Evolutionary conservation across 2,329 filamentous ascomycete genomes (phyloP).

Genomic region (Ramularia endophylla): DNA sequence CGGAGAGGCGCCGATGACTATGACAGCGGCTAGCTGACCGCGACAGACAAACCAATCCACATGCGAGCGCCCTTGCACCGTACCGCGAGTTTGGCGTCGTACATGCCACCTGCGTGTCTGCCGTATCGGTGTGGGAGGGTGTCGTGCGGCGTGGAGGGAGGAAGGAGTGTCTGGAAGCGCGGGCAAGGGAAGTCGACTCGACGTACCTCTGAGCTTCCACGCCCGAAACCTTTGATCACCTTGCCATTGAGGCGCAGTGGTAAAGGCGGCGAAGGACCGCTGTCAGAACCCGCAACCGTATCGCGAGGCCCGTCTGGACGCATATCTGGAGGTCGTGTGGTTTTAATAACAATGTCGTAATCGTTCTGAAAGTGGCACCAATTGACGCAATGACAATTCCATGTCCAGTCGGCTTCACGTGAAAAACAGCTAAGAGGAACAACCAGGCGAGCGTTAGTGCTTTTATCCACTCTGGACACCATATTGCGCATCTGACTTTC

Average conservation of each 20-base stretch:
- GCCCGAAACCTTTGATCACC: conserved; percentile 88
- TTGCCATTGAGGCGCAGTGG: conserved; percentile 78
- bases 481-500: too few species aligned
- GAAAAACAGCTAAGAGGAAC: too few species aligned
- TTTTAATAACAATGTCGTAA: conserved; percentile 1
- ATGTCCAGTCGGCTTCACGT: too few species aligned
- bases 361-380: too few species aligned
- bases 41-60: conserved; percentile 2
- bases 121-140: not conserved
- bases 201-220: conserved; percentile 80
- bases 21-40: conserved; percentile 8
- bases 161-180: not conserved
- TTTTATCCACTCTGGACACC: too few species aligned
- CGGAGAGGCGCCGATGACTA: conserved; percentile 6
- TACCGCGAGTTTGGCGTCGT: not conserved
- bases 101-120: conserved; percentile 1
- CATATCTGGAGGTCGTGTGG: conserved; percentile 15
- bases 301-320: conserved; percentile 53
- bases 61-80: conserved; percentile 5
- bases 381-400: too few species aligned
- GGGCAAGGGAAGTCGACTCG: not conserved
- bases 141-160: not conserved
- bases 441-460: too few species aligned
- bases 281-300: conserved; percentile 64
- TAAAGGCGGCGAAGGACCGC: conserved; percentile 70